Percentiles rank a stretch among this genome's conserved stretches.
These are phyloP conservation scores for Phytomonas francai DNA, from an alignment of 208 protist genomes.

Conservation along the genomic window DNA sequence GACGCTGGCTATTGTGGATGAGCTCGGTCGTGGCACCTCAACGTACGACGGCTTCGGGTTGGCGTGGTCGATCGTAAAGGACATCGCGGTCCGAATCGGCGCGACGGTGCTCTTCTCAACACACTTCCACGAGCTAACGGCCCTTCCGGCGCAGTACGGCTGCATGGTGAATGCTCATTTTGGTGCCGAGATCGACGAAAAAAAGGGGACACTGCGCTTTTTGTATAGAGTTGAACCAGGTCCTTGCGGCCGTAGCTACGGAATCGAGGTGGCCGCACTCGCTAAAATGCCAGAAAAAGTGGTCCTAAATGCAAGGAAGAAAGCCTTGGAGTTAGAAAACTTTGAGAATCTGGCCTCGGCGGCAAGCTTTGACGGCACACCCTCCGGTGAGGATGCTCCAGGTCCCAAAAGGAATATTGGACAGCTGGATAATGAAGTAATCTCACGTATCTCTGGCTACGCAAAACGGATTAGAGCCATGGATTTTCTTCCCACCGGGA, in stretches of 20 bases:
- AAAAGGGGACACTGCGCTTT: constrained; percentile 68
- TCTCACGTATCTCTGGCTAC: constrained; percentile 32
- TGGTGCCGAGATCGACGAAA: constrained; percentile 49
- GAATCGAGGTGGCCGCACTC: constrained; percentile 88
- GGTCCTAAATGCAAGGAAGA: constrained; percentile 62
- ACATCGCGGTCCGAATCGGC: constrained; percentile 77
- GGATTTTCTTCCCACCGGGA: constrained; percentile 12
- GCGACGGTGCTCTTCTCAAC: constrained; percentile 97
- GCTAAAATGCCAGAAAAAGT: constrained; percentile 81
- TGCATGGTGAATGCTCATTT: constrained; percentile 79
- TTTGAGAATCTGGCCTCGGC: constrained; percentile 37
- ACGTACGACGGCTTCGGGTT: constrained; percentile 99
- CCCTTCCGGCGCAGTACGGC: constrained; percentile 53
- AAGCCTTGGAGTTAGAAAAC: constrained; percentile 80
- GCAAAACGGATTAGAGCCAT: constrained; percentile 64
- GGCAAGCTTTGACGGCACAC: neutral
- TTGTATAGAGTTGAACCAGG: constrained; percentile 81
- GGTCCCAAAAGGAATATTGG: neutral
- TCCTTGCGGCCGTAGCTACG: constrained; percentile 87
- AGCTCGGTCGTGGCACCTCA: constrained; percentile 98
- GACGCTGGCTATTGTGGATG: constrained; percentile 98
- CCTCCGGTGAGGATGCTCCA: neutral
- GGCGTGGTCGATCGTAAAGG: constrained; percentile 98
- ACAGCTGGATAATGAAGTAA: constrained; percentile 19
- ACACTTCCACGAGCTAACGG: constrained; percentile 99